phyloP scores from a whole-genome alignment of 108 stramenopile genomes.

The Skeletonema menzelii region DNA sequence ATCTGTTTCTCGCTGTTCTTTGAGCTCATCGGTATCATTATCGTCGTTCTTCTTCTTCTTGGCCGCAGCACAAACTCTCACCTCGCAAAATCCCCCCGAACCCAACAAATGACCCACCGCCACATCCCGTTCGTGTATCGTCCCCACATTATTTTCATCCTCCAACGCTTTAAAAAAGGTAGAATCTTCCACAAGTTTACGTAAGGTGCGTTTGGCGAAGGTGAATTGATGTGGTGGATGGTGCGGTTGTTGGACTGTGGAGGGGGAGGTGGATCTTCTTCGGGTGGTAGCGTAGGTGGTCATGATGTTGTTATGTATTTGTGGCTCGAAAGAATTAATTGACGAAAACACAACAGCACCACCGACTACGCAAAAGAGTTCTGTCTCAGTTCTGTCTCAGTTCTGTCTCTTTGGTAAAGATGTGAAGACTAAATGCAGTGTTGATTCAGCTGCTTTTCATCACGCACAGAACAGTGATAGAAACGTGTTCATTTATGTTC shows the following conservation, averaged over 20 bases:
- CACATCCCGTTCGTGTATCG: slow-evolving; percentile 3
- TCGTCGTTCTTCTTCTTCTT: background rate
- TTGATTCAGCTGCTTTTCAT: no score
- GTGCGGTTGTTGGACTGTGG: slow-evolving; percentile 10
- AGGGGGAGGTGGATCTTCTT: background rate
- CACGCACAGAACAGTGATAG: no score
- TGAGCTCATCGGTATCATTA: background rate
- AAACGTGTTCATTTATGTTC: no score
- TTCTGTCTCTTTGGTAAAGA: no score
- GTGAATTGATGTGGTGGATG: slow-evolving; percentile 10
- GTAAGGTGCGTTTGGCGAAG: slow-evolving; percentile 11
- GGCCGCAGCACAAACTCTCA: background rate
- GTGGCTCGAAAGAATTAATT: no score
- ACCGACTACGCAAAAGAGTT: no score
- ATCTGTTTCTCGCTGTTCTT: background rate
- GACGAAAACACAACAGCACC: no score
- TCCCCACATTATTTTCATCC: slow-evolving; percentile 3
- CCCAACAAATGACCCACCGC: slow-evolving; percentile 3
- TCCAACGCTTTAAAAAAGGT: background rate
- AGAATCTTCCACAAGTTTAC: slow-evolving; percentile 11
- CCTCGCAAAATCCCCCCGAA: slow-evolving; percentile 24
- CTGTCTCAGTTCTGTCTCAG: no score
- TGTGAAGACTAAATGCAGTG: no score
- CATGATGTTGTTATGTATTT: no score
- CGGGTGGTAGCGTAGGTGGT: no score